phyloP scores from a whole-genome alignment of 495 filamentous ascomycete species.

The Aspergillus funiculosus region DNA sequence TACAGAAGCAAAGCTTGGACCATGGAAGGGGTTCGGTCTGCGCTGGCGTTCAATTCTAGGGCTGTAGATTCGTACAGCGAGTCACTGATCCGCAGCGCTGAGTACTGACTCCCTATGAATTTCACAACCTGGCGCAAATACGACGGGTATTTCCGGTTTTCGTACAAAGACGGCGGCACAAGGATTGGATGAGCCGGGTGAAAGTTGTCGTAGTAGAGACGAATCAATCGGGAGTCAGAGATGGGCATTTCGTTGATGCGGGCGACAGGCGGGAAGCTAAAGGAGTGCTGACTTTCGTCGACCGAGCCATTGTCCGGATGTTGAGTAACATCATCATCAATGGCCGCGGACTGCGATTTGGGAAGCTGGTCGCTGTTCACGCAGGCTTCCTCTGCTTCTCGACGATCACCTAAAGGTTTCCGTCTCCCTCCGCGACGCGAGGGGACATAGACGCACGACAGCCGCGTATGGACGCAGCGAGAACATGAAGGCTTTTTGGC shows the following conservation, averaged over 20 bases:
- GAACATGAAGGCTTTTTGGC: conserved; percentile 31
- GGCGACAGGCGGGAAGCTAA: no score
- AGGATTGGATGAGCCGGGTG: conserved; percentile 36
- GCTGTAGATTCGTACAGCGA: conserved; percentile 22
- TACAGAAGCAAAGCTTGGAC: conserved; percentile 37
- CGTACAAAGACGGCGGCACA: conserved; percentile 30
- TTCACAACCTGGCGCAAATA: conserved; percentile 34
- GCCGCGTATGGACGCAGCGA: conserved; percentile 26
- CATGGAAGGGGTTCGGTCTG: conserved; percentile 29
- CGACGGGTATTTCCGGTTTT: conserved; percentile 30
- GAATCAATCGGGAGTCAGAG: conserved; percentile 28
- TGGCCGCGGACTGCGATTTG: neutral
- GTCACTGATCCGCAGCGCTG: conserved; percentile 18
- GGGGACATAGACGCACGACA: conserved; percentile 31
- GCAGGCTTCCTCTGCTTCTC: no score
- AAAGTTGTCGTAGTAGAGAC: conserved; percentile 36
- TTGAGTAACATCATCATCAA: no score
- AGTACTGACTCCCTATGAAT: conserved; percentile 36
- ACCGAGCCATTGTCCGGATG: neutral
- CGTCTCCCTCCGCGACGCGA: conserved; percentile 34
- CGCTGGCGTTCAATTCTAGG: conserved; percentile 24
- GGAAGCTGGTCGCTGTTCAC: no score
- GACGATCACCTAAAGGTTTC: conserved; percentile 22
- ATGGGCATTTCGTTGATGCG: neutral
- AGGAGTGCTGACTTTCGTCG: conserved; percentile 6